Base-by-base conservation (phyloP, 2,329 filamentous ascomycete genomes). In the Fusarium hostae region DNA sequence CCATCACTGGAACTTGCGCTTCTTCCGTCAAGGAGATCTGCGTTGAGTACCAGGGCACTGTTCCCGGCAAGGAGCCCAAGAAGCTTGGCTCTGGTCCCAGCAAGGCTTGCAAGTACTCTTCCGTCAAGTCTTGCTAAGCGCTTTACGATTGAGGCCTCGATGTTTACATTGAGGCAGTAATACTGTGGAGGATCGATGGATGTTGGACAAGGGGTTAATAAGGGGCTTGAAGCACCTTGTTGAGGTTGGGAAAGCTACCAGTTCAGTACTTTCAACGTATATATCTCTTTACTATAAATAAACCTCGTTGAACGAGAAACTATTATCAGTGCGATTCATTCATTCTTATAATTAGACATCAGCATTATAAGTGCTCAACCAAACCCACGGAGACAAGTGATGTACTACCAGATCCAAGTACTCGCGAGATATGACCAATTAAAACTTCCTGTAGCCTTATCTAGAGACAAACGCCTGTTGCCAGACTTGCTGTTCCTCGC, bases 31-130 rank as follows among this genome's bases (percentile, higher is more conserved):
- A 70, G 65, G 62, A 76, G 22, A 70, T 74, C 59, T 76, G 72
- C 61, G 63, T 63, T 22, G 74, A 76, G 72, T 75, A 60, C 50
- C 8, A 72, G 52, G 75, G 75, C 13, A 72, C 72, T 10, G 61
- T 57, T 16, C 73, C 73, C n/a, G 73, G 73, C n/a, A 72, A 75
- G 43, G 73, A 75, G 71, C 73, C 73, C 51, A 75, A 75, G 73
- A 43, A 73, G 73, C 45, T 75, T 22, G 35, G 66, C 34, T 72
- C 71, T n/a, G 73, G 73, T 13, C 20, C 50, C 51, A 75, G 73
- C 73, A 44, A 48, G 6, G 26, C 63, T n/a, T 76, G 73, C 73
- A 71, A 68, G 58, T 76, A 75, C 71, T 57, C 69, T 34, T 57
- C 73, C 22, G 54, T 76, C 64, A 70, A 63, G 41, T 66, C 71